Evolutionary conservation across 2,329 filamentous ascomycete species (phyloP), one percentile per base, ranked within the genome.

Genomic region (Neofusicoccum laricinum): DNA sequence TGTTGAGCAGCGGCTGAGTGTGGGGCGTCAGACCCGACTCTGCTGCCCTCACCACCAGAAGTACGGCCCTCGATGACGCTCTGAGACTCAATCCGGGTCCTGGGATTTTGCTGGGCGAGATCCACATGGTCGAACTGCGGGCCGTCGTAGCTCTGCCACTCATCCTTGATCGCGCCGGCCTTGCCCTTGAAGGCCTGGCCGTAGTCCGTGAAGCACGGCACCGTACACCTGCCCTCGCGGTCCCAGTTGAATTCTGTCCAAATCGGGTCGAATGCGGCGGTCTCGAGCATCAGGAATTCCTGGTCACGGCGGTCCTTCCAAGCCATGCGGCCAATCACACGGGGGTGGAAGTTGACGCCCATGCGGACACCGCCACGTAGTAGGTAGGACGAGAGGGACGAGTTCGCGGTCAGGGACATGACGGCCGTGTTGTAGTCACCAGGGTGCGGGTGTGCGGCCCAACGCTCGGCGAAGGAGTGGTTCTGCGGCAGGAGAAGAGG

Each of bases 391-490:
- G 82, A 85, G 1, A 85, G 75, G 1, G 81, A 83, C 0, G 81
- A 83, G 68, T 85, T 85, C n/a, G 83, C 82, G 1, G 81, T 80
- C 25, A 85, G 75, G 2, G 82, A 84, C 79, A 85, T 84, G 67
- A 85, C 80, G 41, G 83, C 83, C 0, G 83, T 85, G 72, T 85
- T 85, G 75, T 85, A 85, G 67, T 85, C 83, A 64, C 83, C 82
- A 8, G 83, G 82, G 63, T 79, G 79, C 3, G 79, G 74, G 63
- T 85, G 82, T 5, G 81, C 82, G 4, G 78, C 84, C 84, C 84
- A 86, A 64, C 84, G 77, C 71, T 85, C 83, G 10, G 84, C 84
- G 68, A 85, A 86, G 4, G 79, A 75, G 68, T 84, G 82, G 50
- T 84, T 77, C 55, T 80, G 77, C 19, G 79, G 81, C 48, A 85